Conservation (phyloP, 495 filamentous ascomycete genomes). For the Hapsidospora chrysogenum region DNA sequence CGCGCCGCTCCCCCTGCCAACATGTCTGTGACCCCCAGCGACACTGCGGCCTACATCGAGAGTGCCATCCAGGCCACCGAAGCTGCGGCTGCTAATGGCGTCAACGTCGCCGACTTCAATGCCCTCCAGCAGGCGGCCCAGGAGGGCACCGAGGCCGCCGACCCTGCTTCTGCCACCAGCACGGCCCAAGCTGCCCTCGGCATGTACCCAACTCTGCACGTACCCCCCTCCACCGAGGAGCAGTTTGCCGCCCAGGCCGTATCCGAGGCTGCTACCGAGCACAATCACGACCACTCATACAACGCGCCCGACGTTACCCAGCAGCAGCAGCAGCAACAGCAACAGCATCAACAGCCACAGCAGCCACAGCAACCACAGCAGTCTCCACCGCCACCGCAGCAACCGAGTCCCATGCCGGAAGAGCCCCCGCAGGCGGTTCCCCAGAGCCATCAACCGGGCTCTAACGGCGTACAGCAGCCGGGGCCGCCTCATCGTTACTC, state of each 20-base stretch:
- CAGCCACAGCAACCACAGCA: not conserved
- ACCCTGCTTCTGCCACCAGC: slow-evolving; percentile 36
- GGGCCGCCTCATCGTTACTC: slow-evolving; percentile 12
- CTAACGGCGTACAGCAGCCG: too few species aligned
- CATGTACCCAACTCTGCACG: slow-evolving; percentile 49
- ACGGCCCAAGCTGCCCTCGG: slow-evolving; percentile 56
- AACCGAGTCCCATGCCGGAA: not conserved
- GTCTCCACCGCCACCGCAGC: not conserved
- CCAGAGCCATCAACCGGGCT: too few species aligned
- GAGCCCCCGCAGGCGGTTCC: not conserved
- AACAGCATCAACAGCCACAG: slow-evolving; percentile 5
- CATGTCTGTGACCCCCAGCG: slow-evolving; percentile 15
- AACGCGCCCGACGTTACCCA: too few species aligned
- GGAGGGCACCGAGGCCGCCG: slow-evolving; percentile 26
- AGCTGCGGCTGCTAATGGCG: slow-evolving; percentile 10
- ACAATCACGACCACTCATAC: slow-evolving; percentile 13
- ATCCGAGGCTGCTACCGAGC: slow-evolving; percentile 17
- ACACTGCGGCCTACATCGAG: slow-evolving; percentile 24
- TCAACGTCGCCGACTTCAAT: slow-evolving; percentile 28
- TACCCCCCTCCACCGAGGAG: slow-evolving; percentile 54
- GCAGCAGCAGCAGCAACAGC: slow-evolving; percentile 7
- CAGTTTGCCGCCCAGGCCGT: slow-evolving; percentile 37
- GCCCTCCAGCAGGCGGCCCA: slow-evolving; percentile 27
- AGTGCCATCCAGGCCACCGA: slow-evolving; percentile 28
- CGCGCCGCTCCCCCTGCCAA: slow-evolving; percentile 21